phyloP scores from a whole-genome alignment of 192 early-diverging fungal genomes.

The Coemansia guatemalensis region DNA sequence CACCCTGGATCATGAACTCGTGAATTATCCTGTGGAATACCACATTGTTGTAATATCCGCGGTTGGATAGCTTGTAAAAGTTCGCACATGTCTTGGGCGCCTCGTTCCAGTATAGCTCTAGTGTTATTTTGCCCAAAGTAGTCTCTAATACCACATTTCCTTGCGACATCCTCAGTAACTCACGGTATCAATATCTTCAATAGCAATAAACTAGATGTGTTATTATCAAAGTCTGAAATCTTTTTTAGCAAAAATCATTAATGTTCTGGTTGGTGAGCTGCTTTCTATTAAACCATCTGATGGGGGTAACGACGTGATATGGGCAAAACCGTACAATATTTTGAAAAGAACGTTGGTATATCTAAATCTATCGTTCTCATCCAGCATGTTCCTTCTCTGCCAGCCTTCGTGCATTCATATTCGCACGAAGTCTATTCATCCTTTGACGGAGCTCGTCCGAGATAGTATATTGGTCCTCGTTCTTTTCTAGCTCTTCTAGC shows the following conservation, averaged over 20 bases:
- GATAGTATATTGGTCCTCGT: too few relatives aligned
- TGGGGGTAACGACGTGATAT: too few relatives aligned
- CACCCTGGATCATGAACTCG: slow-evolving; percentile 97
- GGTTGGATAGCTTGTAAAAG: slow-evolving; percentile 74
- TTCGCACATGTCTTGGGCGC: slow-evolving; percentile 87
- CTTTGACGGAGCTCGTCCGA: too few relatives aligned
- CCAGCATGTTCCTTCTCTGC: too few relatives aligned
- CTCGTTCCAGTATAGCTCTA: slow-evolving; percentile 51
- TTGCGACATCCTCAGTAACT: not conserved
- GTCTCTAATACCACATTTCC: slow-evolving; percentile 26
- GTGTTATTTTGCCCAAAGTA: slow-evolving; percentile 19
- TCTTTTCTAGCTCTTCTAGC: too few relatives aligned
- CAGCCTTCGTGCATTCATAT: too few relatives aligned
- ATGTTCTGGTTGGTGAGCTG: too few relatives aligned
- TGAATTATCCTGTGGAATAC: slow-evolving; percentile 83
- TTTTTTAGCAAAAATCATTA: not conserved
- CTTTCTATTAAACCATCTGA: too few relatives aligned
- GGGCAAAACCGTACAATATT: too few relatives aligned
- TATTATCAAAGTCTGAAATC: not conserved
- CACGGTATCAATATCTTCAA: not conserved
- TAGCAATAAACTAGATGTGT: not conserved
- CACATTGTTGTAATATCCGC: slow-evolving; percentile 79
- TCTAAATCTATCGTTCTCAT: too few relatives aligned
- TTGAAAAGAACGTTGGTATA: too few relatives aligned
- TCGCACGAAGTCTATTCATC: too few relatives aligned